Base-by-base conservation (phyloP, 116 monocot species). In the Papilionanthe hybrid region DNA sequence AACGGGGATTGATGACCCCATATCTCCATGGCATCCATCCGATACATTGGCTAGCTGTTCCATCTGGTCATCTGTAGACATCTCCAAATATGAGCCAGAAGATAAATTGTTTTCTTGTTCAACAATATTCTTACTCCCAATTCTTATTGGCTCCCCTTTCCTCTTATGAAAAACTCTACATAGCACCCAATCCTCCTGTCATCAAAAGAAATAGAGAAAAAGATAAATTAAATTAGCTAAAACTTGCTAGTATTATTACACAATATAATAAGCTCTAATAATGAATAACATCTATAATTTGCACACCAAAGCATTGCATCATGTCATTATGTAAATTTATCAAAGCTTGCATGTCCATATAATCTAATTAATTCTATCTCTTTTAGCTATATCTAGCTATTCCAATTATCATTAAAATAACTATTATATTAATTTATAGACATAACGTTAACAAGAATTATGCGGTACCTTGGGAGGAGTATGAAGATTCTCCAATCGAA, bases 121-220 rank as follows among this genome's bases (percentile, higher is more conserved):
- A 23, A 6, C 45, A 75, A 42, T 30, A 76, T 72, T 78, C 77
- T 10, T 55, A 50, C 1, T 37, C 4, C 44, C 30, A 75, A 13
- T 57, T 56, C 9, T 42, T 75, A 57, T 81, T 7, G 9, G 23
- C 76, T 87, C 90, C 17, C n/a, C 90, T 67, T 88, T 93, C 49
- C 73, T 85, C 83, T 96, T 96, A 81, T 90, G 77, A 77, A 90
- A 92, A 20, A 96, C 96, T 77, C 96, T 90, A 72, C 96, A 96
- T 4, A 96, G 72, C 25, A 96, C 96, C 96, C 96, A 96, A 71
- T 90, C 93, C 89, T 93, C 96, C 96, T 96, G 86, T 27, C 42
- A 73, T 44, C 8, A 73, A 73, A 43, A 78, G 18, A 1, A 68
- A 32, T 68, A 32, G 9, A 63, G 25, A 22, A 63, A 7, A 2